These are phyloP conservation scores for Solanum pinnatisectum DNA, from an alignment of 257 asterid genomes.

Conservation along the genomic window DNA sequence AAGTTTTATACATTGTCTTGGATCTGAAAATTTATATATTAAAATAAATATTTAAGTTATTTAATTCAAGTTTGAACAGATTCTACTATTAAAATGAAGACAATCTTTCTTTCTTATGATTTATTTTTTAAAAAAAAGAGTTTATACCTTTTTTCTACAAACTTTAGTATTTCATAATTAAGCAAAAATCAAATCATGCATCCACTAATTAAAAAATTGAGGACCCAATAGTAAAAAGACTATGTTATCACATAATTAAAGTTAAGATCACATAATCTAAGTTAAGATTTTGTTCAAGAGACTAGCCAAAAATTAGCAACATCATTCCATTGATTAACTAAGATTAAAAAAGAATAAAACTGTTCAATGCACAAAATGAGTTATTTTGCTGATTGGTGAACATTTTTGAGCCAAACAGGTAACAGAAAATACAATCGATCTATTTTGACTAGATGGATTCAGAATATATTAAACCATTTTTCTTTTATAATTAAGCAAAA, in stretches of 20 bases:
- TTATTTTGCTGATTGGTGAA: too few species aligned
- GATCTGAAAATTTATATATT: too few species aligned
- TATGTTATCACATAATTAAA: not conserved
- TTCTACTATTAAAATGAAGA: not conserved
- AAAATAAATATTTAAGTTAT: not conserved
- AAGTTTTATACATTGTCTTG: not conserved
- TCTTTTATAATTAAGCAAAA: not conserved
- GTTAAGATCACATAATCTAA: not conserved
- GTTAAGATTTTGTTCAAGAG: not conserved
- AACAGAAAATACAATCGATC: not conserved
- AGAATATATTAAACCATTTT: not conserved
- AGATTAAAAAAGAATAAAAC: too few species aligned
- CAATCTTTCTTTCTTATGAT: not conserved
- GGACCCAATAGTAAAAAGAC: not conserved
- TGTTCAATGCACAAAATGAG: not conserved
- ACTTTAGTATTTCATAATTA: not conserved
- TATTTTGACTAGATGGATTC: not conserved
- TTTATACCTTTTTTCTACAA: not conserved
- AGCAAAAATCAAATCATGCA: not conserved
- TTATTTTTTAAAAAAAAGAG: not conserved
- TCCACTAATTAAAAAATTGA: not conserved
- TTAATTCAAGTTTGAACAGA: too few species aligned
- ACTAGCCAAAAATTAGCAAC: not conserved
- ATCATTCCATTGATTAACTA: not conserved
- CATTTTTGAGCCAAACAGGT: not conserved